Evolutionary conservation across 176 grass and related monocot species (phyloP).

Genomic region (Carex pumila): DNA sequence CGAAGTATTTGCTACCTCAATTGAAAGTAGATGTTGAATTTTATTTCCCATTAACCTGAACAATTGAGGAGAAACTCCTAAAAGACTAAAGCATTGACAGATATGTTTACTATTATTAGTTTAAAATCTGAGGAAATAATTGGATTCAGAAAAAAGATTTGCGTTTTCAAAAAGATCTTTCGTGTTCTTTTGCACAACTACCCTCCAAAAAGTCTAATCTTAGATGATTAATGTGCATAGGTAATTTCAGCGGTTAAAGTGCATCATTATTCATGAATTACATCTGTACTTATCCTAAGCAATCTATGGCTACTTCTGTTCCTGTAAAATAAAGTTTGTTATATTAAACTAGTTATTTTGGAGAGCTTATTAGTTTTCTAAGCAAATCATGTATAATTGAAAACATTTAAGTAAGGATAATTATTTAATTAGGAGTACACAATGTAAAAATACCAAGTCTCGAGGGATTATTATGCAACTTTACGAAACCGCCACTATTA

Average conservation of each 20-base stretch:
- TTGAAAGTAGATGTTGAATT: background rate
- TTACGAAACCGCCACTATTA: background rate
- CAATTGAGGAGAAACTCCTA: background rate
- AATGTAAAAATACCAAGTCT: background rate
- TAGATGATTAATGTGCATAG: background rate
- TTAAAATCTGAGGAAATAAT: background rate
- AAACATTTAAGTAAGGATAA: background rate
- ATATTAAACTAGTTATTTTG: background rate
- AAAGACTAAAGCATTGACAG: background rate
- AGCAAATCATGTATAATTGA: background rate
- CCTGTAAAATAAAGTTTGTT: background rate
- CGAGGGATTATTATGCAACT: background rate
- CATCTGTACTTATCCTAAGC: background rate
- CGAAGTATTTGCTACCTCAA: background rate
- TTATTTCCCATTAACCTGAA: background rate
- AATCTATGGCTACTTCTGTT: background rate
- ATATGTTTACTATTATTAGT: constrained; percentile 14
- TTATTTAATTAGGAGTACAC: background rate
- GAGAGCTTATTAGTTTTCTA: background rate
- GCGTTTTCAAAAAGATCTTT: background rate
- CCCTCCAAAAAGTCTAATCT: background rate
- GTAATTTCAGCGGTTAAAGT: background rate
- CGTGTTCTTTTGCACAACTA: background rate
- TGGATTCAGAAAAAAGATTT: background rate
- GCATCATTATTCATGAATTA: background rate